phyloP scores from a whole-genome alignment of 2,329 filamentous ascomycete species.

The Thelonectria rubi region DNA sequence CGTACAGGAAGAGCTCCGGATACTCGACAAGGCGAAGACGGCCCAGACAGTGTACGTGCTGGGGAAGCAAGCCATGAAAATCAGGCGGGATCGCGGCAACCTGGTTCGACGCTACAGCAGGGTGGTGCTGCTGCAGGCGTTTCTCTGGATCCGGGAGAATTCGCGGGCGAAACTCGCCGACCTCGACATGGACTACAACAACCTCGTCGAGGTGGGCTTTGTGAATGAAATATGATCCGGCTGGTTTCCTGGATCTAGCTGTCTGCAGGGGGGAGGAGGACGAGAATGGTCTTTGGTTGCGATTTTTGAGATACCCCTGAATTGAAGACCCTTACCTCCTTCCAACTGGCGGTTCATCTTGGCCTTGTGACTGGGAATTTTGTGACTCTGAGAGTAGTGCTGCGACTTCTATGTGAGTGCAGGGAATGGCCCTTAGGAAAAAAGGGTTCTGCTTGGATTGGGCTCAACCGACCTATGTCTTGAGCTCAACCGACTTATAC shows the following conservation, averaged over 20 bases:
- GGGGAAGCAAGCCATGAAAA: conserved; percentile 66
- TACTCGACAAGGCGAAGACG: conserved; percentile 52
- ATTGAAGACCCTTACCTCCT: conserved; percentile 4
- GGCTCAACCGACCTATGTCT: too few species aligned
- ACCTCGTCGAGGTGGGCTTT: conserved; percentile 72
- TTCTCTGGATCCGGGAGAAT: conserved; percentile 72
- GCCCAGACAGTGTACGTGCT: conserved; percentile 62
- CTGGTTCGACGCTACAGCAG: conserved; percentile 44
- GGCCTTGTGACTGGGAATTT: too few species aligned
- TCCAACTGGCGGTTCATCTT: background rate
- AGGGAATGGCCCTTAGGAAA: too few species aligned
- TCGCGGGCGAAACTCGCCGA: conserved; percentile 71
- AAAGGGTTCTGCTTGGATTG: too few species aligned
- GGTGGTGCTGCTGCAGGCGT: conserved; percentile 59
- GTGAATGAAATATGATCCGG: conserved; percentile 65
- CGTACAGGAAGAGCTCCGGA: conserved; percentile 48
- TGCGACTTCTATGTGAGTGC: too few species aligned
- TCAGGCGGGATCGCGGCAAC: conserved; percentile 51
- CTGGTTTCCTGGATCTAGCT: conserved; percentile 6
- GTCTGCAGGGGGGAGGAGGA: conserved; percentile 4
- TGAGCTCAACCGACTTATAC: too few species aligned
- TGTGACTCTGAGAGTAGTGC: too few species aligned
- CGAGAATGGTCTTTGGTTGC: background rate
- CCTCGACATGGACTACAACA: conserved; percentile 56
- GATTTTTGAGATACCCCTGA: conserved; percentile 3